These are phyloP conservation scores for Suillus alpinus DNA, from an alignment of 768 basidiomycete genomes.

Conservation along the genomic window DNA sequence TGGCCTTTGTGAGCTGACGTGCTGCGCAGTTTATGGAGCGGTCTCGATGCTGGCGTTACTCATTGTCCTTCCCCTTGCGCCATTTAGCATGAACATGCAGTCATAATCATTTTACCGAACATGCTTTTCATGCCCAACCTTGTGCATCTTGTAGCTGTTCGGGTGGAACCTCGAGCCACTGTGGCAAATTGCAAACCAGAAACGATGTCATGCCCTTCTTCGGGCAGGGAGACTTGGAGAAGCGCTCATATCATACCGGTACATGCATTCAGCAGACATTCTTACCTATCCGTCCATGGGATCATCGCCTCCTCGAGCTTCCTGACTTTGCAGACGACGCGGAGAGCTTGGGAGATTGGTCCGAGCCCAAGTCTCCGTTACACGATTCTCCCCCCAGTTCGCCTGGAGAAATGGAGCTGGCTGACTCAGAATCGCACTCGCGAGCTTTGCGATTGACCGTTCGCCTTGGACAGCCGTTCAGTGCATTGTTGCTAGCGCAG, in stretches of 20 bases:
- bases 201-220: not conserved
- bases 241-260: not conserved
- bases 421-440: not conserved
- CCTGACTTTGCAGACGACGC: not conserved
- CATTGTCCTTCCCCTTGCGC: slow-evolving; percentile 57
- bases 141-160: not conserved
- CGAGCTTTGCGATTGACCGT: not conserved
- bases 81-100: slow-evolving; percentile 58
- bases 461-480: not conserved
- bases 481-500: not conserved
- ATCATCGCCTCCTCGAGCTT: not conserved
- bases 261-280: too few relatives aligned
- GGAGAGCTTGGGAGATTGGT: not conserved
- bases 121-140: not conserved
- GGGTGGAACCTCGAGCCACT: not conserved
- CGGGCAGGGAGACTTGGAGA: not conserved
- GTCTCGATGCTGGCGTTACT: slow-evolving; percentile 47
- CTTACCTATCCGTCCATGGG: too few relatives aligned
- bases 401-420: not conserved
- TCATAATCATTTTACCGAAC: not conserved
- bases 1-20: not conserved
- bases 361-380: too few relatives aligned
- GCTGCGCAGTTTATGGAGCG: slow-evolving; percentile 45
- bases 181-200: not conserved
- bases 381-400: not conserved